Conservation (phyloP, 176 grass and related monocot species). For the Musa schizocarpa region DNA sequence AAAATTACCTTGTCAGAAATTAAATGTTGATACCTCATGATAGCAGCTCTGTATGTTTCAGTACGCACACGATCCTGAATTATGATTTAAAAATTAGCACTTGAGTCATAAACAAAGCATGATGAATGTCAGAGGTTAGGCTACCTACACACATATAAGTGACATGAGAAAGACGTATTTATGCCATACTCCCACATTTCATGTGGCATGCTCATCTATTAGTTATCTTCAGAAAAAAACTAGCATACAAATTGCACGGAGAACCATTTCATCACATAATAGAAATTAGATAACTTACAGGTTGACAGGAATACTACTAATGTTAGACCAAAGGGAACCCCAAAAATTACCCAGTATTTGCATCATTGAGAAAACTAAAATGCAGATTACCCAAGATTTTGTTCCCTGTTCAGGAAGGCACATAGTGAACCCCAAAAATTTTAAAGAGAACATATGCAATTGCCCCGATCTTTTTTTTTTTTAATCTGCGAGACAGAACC, state of each 20-base stretch:
- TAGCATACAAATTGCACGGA: background rate
- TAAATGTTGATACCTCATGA: slow-evolving; percentile 69
- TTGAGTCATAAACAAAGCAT: background rate
- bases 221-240: background rate
- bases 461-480: background rate
- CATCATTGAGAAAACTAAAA: background rate
- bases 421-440: background rate
- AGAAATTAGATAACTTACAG: background rate
- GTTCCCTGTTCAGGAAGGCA: background rate
- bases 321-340: background rate
- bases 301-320: no score
- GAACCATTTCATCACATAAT: background rate
- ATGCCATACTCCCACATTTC: background rate
- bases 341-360: no score
- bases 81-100: slow-evolving; percentile 26
- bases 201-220: background rate
- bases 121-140: background rate
- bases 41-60: slow-evolving; percentile 77
- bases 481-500: background rate
- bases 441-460: background rate
- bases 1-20: slow-evolving; percentile 74
- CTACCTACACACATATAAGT: no score
- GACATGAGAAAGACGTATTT: background rate
- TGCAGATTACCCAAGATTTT: background rate
- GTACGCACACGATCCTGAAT: slow-evolving; percentile 88